Evolutionary conservation across 176 grass and related monocot species (phyloP), one percentile per base, ranked within the genome.

Genomic region (Cocos nucifera): DNA sequence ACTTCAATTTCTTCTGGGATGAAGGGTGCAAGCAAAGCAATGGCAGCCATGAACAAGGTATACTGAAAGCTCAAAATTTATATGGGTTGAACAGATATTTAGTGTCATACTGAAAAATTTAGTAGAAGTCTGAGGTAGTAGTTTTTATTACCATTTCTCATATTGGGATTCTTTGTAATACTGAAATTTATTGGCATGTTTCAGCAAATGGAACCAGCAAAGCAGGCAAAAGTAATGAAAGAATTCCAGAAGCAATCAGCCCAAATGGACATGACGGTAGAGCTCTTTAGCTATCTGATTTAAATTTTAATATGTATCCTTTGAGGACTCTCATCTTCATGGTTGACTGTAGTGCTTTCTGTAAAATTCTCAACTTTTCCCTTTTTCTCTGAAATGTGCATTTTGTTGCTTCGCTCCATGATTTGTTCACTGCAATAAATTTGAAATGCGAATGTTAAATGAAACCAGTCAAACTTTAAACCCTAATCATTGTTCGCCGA

Each of bases 41-140:
- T 98, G 93, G 69, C 93, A 67, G 84, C 93, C 22, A 98, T 98
- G 93, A 98, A 98, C 78, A 98, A 98, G 93, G 93, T 92, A 83
- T 4, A 25, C 22, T 32, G 28, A 57, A 50, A 57, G 73, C 12
- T 62, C 69, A 69, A 71, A 32, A 50, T 58, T 85, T 55, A 9
- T 9, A 35, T 35, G 9, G 6, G 32, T 10, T 35, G 32, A 10
- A 35, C 32, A 35, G 32, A 9, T 35, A 35, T 35, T 35, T 9
- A 35, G 32, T 35, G 6, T 35, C 7, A 35, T 35, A 6, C 32
- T 35, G 32, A 35, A 35, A 35, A 35, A 35, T 35, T 35, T 27
- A 27, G 26, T 35, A 35, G 32, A 35, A 35, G 8, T 21, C 23
- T 59, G 48, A 56, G 67, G n/a, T 19, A 69, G 4, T 54, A 22